phyloP scores from a whole-genome alignment of 768 basidiomycete species.

The Calvatia gigantea region DNA sequence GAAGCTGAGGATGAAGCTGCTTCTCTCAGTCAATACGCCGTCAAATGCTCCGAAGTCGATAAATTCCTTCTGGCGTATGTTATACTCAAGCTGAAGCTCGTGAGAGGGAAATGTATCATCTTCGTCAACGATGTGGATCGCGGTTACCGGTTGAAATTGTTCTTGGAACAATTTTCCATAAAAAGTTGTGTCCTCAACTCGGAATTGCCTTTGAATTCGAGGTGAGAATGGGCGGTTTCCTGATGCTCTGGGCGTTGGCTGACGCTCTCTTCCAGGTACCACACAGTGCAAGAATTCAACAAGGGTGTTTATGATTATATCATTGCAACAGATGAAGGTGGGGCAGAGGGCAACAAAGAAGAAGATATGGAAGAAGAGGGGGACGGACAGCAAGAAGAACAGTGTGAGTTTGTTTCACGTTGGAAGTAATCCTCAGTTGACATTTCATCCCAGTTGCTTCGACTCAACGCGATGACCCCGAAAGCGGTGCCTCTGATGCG shows the following conservation, averaged over 20 bases:
- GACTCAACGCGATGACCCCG: slow-evolving; percentile 43
- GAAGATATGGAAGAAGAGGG: slow-evolving; percentile 33
- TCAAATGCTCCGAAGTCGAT: slow-evolving; percentile 88
- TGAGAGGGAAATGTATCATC: slow-evolving; percentile 93
- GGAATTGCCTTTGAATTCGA: slow-evolving; percentile 91
- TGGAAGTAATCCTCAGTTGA: not conserved
- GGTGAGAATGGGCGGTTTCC: slow-evolving; percentile 35
- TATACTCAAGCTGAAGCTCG: slow-evolving; percentile 92
- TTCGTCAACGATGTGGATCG: slow-evolving; percentile 97
- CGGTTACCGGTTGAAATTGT: slow-evolving; percentile 94
- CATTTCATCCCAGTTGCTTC: slow-evolving; percentile 41
- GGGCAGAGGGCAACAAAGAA: slow-evolving; percentile 45
- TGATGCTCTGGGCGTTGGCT: not conserved
- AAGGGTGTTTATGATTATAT: slow-evolving; percentile 98
- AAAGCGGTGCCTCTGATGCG: slow-evolving; percentile 4
- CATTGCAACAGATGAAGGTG: slow-evolving; percentile 93
- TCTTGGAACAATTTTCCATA: slow-evolving; percentile 96
- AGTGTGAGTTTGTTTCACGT: slow-evolving; percentile 25
- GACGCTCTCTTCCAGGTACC: slow-evolving; percentile 54
- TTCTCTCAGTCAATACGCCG: slow-evolving; percentile 81
- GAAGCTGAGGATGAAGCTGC: slow-evolving; percentile 83
- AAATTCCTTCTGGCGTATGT: slow-evolving; percentile 97
- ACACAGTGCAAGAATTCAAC: slow-evolving; percentile 98
- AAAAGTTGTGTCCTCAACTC: slow-evolving; percentile 95
- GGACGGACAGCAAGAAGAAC: slow-evolving; percentile 33